phyloP scores from a whole-genome alignment of 176 grass and related monocot genomes.

The Triticum timopheevii region DNA sequence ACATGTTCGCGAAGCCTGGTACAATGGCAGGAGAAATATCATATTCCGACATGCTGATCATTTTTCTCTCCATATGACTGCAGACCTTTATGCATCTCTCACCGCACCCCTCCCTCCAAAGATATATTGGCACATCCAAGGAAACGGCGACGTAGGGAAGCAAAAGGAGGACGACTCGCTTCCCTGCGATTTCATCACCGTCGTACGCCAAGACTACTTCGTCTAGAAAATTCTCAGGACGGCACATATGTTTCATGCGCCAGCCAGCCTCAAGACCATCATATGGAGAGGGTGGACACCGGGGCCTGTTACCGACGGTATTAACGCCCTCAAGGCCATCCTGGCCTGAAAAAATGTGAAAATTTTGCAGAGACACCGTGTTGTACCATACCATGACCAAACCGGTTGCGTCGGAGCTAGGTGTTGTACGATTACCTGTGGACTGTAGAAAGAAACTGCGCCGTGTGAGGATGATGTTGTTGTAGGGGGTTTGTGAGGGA shows the following conservation, averaged over 20 bases:
- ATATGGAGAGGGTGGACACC: not conserved
- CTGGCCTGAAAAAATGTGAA: not conserved
- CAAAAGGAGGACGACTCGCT: slow-evolving; percentile 70
- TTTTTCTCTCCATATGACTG: slow-evolving; percentile 8
- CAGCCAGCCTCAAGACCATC: not conserved
- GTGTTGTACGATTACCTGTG: not conserved
- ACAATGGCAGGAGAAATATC: not conserved
- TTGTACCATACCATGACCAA: not conserved
- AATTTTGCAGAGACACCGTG: slow-evolving; percentile 41
- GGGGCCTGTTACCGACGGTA: not conserved
- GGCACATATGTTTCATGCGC: slow-evolving; percentile 1
- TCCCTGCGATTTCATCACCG: slow-evolving; percentile 63
- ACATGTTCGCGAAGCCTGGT: slow-evolving; percentile 11
- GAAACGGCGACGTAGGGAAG: slow-evolving; percentile 54
- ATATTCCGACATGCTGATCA: not conserved
- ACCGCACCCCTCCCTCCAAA: slow-evolving; percentile 70
- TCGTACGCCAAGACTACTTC: slow-evolving; percentile 87
- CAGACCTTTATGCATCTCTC: slow-evolving; percentile 81
- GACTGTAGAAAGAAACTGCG: not conserved
- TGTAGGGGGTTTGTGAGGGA: slow-evolving; percentile 26
- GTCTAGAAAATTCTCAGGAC: slow-evolving; percentile 35
- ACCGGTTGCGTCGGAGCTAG: not conserved
- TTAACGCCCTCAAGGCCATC: not conserved
- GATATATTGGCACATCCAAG: slow-evolving; percentile 97
- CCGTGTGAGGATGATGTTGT: not conserved